A percentile compares a stretch with the other conserved stretches of the same genome.
Conservation (phyloP, 1,139 yeast species). For the Lodderomyces margitis region DNA sequence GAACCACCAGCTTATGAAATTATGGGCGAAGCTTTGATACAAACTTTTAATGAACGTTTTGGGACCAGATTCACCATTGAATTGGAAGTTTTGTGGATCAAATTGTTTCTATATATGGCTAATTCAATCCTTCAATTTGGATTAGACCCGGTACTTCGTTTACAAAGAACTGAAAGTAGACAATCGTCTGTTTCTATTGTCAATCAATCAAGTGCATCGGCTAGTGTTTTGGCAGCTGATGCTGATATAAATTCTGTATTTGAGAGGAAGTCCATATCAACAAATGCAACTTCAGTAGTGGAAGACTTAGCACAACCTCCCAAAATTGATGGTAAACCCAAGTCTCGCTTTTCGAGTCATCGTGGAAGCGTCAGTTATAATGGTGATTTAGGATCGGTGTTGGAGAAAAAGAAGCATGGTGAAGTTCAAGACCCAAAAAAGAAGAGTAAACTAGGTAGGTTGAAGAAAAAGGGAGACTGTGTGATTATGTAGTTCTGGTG, state of each 20-base stretch:
- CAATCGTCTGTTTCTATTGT: neutral
- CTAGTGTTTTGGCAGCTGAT: neutral
- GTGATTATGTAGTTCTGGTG: conserved; percentile 26
- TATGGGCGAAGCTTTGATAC: conserved; percentile 76
- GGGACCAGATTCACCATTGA: conserved; percentile 46
- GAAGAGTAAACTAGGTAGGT: conserved; percentile 11
- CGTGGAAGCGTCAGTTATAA: neutral
- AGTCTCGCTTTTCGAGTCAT: neutral
- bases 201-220: neutral
- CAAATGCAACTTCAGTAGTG: conserved; percentile 7
- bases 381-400: neutral
- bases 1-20: conserved; percentile 71
- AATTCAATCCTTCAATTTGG: conserved; percentile 65
- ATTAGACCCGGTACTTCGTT: conserved; percentile 50
- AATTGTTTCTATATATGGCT: conserved; percentile 59
- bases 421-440: conserved; percentile 7
- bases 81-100: conserved; percentile 70
- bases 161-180: neutral
- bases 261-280: conserved; percentile 7
- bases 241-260: neutral
- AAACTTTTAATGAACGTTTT: conserved; percentile 70
- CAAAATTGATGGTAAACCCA: neutral
- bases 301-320: neutral
- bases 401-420: conserved; percentile 6
- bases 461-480: conserved; percentile 31